A percentile compares a stretch with the other conserved stretches of the same genome.
Conservation (phyloP, 306 rosid genomes). For the Neltuma alba region DNA sequence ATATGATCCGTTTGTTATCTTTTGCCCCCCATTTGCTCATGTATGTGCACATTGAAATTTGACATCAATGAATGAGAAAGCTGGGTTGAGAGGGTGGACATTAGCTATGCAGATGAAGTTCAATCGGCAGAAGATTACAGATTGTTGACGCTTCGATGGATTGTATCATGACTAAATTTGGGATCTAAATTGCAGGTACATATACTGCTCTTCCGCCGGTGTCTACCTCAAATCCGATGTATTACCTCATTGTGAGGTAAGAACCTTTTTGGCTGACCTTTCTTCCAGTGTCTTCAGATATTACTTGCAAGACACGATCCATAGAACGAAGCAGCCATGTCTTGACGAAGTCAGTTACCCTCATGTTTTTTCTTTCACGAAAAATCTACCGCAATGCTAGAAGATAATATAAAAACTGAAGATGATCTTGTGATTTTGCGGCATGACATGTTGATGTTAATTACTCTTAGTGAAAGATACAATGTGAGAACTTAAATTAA, state of each 20-base stretch:
- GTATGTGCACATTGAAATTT: conserved; percentile 7
- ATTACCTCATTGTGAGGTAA: conserved; percentile 85
- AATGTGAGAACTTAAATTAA: not conserved
- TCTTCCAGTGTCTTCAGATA: conserved; percentile 7
- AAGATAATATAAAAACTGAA: not conserved
- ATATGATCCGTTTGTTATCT: not conserved
- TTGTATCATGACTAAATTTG: not conserved
- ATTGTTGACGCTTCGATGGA: not conserved
- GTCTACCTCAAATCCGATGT: conserved; percentile 92
- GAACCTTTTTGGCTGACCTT: conserved; percentile 14
- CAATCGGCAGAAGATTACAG: not conserved
- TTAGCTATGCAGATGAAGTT: not conserved
- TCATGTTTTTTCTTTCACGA: not conserved
- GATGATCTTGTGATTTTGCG: not conserved
- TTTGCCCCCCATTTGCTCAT: conserved; percentile 6
- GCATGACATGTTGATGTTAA: not conserved
- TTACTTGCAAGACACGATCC: not conserved
- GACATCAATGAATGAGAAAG: not conserved
- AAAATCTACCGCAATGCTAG: not conserved
- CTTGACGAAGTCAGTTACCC: not conserved
- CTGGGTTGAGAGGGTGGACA: not conserved
- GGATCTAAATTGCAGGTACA: conserved; percentile 64
- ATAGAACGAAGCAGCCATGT: not conserved
- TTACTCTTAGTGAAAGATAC: not conserved
- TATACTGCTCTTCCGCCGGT: conserved; percentile 99